A percentile compares a stretch with the other conserved stretches of the same genome.
Conservation (phyloP, 2,329 filamentous ascomycete genomes). For the Meredithiella fracta region DNA sequence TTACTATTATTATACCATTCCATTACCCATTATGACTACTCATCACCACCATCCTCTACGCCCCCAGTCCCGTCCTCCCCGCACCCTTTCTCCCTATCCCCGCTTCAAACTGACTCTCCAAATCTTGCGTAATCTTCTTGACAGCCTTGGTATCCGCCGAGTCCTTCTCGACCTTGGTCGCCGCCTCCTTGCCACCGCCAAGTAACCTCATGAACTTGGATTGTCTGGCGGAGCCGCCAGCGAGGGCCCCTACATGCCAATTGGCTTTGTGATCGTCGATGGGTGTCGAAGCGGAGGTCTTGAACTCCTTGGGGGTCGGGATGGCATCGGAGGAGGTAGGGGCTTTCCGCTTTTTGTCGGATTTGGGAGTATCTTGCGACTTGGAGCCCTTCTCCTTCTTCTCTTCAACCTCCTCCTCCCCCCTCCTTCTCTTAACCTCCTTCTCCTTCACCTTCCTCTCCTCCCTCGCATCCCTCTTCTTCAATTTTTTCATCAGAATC, state of each 20-base stretch:
- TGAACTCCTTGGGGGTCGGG: background rate
- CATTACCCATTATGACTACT: background rate
- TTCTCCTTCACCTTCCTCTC: slow-evolving; percentile 19
- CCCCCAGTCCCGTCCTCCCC: slow-evolving; percentile 9
- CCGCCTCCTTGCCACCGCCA: slow-evolving; percentile 32
- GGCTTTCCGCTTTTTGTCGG: background rate
- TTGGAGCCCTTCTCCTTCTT: background rate
- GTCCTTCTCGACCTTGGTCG: slow-evolving; percentile 7
- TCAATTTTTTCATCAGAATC: slow-evolving; percentile 16
- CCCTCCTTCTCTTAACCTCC: slow-evolving; percentile 11
- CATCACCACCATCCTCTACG: background rate
- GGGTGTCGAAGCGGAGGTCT: background rate
- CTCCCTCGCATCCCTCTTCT: slow-evolving; percentile 11
- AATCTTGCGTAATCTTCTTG: slow-evolving; percentile 31
- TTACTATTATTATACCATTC: background rate
- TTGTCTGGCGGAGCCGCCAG: slow-evolving; percentile 34
- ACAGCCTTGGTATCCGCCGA: slow-evolving; percentile 15
- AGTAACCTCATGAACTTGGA: slow-evolving; percentile 41
- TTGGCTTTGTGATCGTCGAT: slow-evolving; percentile 17
- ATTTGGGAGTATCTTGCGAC: background rate
- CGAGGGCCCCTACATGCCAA: slow-evolving; percentile 37
- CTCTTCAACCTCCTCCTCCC: background rate
- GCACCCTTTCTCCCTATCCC: slow-evolving; percentile 37
- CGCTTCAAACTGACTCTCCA: slow-evolving; percentile 39
- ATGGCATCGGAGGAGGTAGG: background rate